phyloP scores from a whole-genome alignment of 371 early-diverging fungal species.

The Mucor sp. region DNA sequence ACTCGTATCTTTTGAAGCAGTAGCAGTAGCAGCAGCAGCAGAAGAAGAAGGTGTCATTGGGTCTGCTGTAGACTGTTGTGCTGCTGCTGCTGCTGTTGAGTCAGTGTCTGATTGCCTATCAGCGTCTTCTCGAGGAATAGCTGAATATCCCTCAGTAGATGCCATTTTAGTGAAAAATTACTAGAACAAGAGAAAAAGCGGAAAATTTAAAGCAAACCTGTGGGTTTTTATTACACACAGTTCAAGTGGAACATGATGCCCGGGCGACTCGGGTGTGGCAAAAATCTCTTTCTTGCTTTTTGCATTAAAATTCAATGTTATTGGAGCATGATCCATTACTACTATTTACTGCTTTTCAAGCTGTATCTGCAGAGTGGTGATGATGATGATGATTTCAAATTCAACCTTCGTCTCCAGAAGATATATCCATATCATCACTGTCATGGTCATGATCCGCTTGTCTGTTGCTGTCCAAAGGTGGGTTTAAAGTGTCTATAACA shows the following conservation, averaged over 20 bases:
- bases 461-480: neutral
- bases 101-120: neutral
- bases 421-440: slow-evolving; percentile 13
- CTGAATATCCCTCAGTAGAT: slow-evolving; percentile 6
- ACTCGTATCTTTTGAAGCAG: neutral
- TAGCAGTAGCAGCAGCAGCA: too few species aligned
- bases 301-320: neutral
- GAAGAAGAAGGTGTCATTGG: too few species aligned
- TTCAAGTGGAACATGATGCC: neutral
- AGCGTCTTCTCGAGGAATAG: slow-evolving; percentile 7
- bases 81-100: neutral
- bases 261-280: neutral
- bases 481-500: neutral
- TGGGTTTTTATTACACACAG: neutral
- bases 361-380: too few species aligned
- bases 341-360: too few species aligned
- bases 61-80: neutral
- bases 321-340: neutral
- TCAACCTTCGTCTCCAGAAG: slow-evolving; percentile 11
- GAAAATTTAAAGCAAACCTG: neutral
- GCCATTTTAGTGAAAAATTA: neutral
- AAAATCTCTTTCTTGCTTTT: neutral
- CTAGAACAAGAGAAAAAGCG: neutral
- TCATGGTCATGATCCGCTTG: neutral
- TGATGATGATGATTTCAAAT: neutral